phyloP scores from a whole-genome alignment of 805 yeast genomes.

The Debaryomyces tyrocola region DNA sequence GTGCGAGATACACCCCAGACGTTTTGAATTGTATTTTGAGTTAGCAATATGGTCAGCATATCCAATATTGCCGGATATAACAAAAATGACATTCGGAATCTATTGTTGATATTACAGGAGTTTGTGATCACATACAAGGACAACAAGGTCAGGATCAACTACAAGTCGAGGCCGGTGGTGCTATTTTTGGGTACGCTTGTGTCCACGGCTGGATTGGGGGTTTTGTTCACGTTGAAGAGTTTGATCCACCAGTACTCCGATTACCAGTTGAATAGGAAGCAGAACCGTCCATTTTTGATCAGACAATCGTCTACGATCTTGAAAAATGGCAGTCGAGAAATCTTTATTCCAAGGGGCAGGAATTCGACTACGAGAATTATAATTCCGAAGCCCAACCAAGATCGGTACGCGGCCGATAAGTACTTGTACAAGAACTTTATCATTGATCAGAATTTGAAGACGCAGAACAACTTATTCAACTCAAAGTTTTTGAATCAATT shows the following conservation, averaged over 20 bases:
- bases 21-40: neutral
- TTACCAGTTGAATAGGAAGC: constrained; percentile 19
- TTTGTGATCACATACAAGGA: constrained; percentile 34
- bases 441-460: constrained; percentile 29
- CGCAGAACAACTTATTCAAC: constrained; percentile 39
- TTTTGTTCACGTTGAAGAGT: constrained; percentile 30
- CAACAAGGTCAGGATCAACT: constrained; percentile 38
- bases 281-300: constrained; percentile 35
- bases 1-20: neutral
- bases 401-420: constrained; percentile 56
- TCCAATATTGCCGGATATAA: constrained; percentile 33
- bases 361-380: constrained; percentile 38
- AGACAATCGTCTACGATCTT: constrained; percentile 44
- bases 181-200: constrained; percentile 40
- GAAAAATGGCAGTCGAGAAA: constrained; percentile 46
- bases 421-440: constrained; percentile 50
- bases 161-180: constrained; percentile 42
- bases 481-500: constrained; percentile 73
- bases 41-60: constrained; percentile 6
- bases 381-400: constrained; percentile 48
- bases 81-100: constrained; percentile 33
- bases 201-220: constrained; percentile 41
- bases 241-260: constrained; percentile 32
- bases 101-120: constrained; percentile 34
- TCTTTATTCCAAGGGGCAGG: constrained; percentile 48